Percentiles rank a stretch among this genome's conserved stretches.
These are phyloP conservation scores for Neonectria neomacrospora DNA, from an alignment of 2,329 filamentous ascomycete species.

Conservation along the genomic window DNA sequence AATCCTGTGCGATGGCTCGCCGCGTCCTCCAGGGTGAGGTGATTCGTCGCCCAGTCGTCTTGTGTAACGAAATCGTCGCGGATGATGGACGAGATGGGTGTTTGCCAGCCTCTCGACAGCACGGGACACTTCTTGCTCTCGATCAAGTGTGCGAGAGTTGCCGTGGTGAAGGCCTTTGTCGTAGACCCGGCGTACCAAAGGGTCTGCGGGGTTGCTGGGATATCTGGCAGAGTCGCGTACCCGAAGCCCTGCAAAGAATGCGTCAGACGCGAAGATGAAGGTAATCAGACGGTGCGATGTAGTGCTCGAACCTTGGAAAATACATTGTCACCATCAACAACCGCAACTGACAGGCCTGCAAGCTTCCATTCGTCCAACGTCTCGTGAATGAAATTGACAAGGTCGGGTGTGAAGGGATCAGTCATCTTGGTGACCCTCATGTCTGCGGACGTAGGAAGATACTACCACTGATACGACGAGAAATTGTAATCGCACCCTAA, in stretches of 20 bases:
- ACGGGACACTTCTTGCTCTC: slow-evolving; percentile 50
- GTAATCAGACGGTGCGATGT: neutral
- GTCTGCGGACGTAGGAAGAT: neutral
- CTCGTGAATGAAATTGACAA: neutral
- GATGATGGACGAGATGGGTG: slow-evolving; percentile 58
- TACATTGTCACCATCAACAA: slow-evolving; percentile 41
- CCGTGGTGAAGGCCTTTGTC: slow-evolving; percentile 65
- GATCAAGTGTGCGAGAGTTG: slow-evolving; percentile 61
- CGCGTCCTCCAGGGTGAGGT: slow-evolving; percentile 65
- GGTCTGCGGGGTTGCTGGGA: slow-evolving; percentile 56
- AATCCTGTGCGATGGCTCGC: slow-evolving; percentile 64
- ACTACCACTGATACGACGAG: neutral
- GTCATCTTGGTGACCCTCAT: neutral
- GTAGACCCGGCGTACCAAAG: slow-evolving; percentile 66
- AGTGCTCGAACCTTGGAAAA: slow-evolving; percentile 36
- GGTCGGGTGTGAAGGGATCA: neutral
- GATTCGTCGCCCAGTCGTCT: slow-evolving; percentile 57
- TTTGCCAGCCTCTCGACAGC: slow-evolving; percentile 56
- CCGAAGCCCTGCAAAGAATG: slow-evolving; percentile 42
- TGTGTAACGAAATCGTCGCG: slow-evolving; percentile 64
- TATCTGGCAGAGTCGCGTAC: slow-evolving; percentile 49
- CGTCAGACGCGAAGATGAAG: neutral
- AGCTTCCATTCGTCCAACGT: slow-evolving; percentile 41
- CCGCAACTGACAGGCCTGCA: slow-evolving; percentile 43
- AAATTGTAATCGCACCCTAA: neutral